Base-by-base conservation (phyloP, 1,284 basidiomycete species). In the Apiotrichum mycotoxinovorans region DNA sequence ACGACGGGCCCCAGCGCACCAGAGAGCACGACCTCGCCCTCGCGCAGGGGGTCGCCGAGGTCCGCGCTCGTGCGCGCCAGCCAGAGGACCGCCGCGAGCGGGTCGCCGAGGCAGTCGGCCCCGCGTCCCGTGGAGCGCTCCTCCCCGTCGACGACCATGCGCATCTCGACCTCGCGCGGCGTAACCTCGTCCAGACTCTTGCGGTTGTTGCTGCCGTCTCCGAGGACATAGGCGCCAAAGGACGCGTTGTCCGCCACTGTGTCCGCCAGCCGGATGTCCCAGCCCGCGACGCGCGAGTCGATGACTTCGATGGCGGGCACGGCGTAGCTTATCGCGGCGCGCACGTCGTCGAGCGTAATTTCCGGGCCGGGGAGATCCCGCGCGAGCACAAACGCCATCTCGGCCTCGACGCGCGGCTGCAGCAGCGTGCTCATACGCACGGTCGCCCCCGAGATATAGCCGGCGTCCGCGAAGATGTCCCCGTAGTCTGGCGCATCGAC, bases 201-300 rank as follows among this genome's bases (percentile, higher is more conserved):
- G 22, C 35, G 47, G 11, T 23, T 18, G 12, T 12, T 12, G 22
- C 35, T 34, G 11, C 17, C 17, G 12, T 37, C 23, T 22, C 47
- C 47, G 23, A 49, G 47, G 17, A 49, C 35, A 18, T 49, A 49
- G 4, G 35, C 47, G 3, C 35, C 47, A n/a, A 25, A 49, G 22
- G 22, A 25, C 14, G 47, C 47, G 10, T 49, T 49, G 47, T 49
- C 47, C 12, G 47, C 47, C 14, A 49, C 47, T 1, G 47, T 49
- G 35, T 49, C 47, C 15, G 47, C 47, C 34, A 49, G 18, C 10
- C 35, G 20, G 23, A 49, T 49, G 35, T 49, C 47, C 47, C 47
- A 49, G 15, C 37, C 37, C 10, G 47, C 34, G 47, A 49, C 26
- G 15, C 47, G 35, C 22, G 47, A 37, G 23, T 49, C 47, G 35